Evolutionary conservation across 2,329 filamentous ascomycete species (phyloP).

Genomic region (Apiospora saccharicola): DNA sequence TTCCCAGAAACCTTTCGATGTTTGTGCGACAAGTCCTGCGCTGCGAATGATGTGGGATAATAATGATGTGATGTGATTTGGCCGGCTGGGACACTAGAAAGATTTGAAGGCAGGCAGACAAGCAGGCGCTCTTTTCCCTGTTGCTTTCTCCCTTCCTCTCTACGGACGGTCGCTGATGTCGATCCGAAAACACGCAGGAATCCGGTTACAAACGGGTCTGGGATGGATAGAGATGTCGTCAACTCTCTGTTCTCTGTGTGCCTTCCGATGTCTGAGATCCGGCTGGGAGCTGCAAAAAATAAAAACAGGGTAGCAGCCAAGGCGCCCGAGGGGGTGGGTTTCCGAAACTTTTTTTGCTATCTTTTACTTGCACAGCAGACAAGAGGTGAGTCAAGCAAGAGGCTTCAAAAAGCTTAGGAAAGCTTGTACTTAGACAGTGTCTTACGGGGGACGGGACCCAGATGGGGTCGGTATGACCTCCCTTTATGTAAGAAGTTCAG

Average conservation of each 20-base stretch:
- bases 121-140: not conserved
- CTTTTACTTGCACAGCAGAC: not conserved
- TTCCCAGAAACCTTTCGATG: slow-evolving; percentile 7
- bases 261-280: slow-evolving; percentile 10
- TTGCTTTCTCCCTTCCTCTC: not conserved
- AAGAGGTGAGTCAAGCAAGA: slow-evolving; percentile 16
- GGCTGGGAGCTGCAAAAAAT: slow-evolving; percentile 1
- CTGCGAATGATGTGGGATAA: slow-evolving; percentile 6
- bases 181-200: slow-evolving; percentile 5
- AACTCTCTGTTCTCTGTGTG: not conserved
- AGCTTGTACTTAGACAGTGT: slow-evolving; percentile 21
- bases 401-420: slow-evolving; percentile 21
- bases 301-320: slow-evolving; percentile 11
- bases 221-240: not conserved
- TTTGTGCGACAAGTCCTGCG: slow-evolving; percentile 11
- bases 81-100: slow-evolving; percentile 6
- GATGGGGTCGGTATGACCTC: slow-evolving; percentile 16
- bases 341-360: slow-evolving; percentile 6
- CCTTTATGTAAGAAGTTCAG: slow-evolving; percentile 18
- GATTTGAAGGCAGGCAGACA: not conserved
- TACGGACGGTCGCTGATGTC: not conserved
- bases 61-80: slow-evolving; percentile 12
- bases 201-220: slow-evolving; percentile 2
- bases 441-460: slow-evolving; percentile 18
- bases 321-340: slow-evolving; percentile 16